Evolutionary conservation across 2,329 filamentous ascomycete genomes (phyloP), one percentile per base, ranked within the genome.

Genomic region (Proliferodiscus dingleyae): DNA sequence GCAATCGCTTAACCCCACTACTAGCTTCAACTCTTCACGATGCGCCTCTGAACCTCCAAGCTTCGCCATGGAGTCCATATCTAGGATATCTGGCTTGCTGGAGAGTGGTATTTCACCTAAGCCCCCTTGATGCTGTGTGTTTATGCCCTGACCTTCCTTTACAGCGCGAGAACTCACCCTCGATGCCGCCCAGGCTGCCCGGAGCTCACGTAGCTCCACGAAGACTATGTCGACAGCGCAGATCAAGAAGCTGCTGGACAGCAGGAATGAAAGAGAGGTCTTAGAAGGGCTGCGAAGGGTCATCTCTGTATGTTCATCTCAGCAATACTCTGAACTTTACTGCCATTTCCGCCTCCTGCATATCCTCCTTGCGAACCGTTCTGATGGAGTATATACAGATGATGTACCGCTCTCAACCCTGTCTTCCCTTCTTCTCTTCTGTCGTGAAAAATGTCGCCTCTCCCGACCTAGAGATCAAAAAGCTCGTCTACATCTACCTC

Each of bases 381-480:
- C n/a, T n/a, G n/a, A n/a, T n/a, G n/a, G n/a, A n/a, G n/a, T n/a
- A n/a, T n/a, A n/a, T n/a, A 33, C 38, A 95, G 89, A 91, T 97
- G 85, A 95, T 95, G 81, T 97, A 96, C 70, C 82, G 83, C 57
- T 82, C 87, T 58, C 87, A 94, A 65, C 85, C 88, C 56, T 95
- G 89, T 47, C 75, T 95, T 2, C 83, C 87, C 18, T 95, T 91
- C 75, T 98, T 98, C 74, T 95, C 91, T n/a, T 87, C 89, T 19
- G 87, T 98, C 45, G 89, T 98, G 66, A 98, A 98, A 72, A 98
- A 97, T 59, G 89, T 96, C 49, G 91, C 91, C 22, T 95, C 88
- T 29, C 86, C 90, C 11, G 95, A 89, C 60, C 77, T 96, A 59
- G 89, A 95, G 62, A 90, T 97, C 67, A 94, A 96, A 70, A 97